Conservation (phyloP, 257 asterid genomes). For the Parsonsia alboflavescens region DNA sequence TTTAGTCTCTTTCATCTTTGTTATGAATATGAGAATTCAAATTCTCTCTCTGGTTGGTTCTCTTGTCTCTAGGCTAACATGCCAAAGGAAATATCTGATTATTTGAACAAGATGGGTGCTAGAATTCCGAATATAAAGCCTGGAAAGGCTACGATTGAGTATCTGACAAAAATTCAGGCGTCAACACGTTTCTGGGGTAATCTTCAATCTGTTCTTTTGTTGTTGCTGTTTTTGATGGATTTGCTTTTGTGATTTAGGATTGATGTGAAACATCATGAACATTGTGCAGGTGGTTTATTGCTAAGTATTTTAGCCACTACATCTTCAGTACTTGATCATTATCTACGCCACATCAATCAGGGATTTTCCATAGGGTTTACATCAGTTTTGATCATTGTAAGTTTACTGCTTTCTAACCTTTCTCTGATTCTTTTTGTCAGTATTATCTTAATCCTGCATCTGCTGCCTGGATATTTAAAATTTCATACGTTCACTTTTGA, state of each 20-base stretch:
- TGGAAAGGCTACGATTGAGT: slow-evolving; percentile 92
- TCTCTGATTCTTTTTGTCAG: neutral
- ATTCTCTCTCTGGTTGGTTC: neutral
- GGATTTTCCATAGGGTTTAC: slow-evolving; percentile 96
- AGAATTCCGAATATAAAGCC: slow-evolving; percentile 89
- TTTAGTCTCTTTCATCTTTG: neutral
- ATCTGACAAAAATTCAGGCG: slow-evolving; percentile 89
- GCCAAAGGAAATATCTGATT: slow-evolving; percentile 98
- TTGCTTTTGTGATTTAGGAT: no score
- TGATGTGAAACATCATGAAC: slow-evolving; percentile 4
- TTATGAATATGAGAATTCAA: slow-evolving; percentile 5
- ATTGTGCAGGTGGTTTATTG: slow-evolving; percentile 77
- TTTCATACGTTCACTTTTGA: neutral
- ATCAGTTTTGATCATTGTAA: slow-evolving; percentile 86
- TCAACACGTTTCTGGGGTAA: slow-evolving; percentile 99
- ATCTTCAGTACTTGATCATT: slow-evolving; percentile 76
- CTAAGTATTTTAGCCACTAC: slow-evolving; percentile 83
- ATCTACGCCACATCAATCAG: slow-evolving; percentile 69
- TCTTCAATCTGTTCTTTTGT: slow-evolving; percentile 1
- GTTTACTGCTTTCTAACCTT: slow-evolving; percentile 23
- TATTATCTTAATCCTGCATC: neutral
- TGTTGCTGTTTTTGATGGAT: neutral
- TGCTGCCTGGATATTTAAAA: neutral
- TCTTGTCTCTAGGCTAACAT: slow-evolving; percentile 65
- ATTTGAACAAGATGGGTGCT: slow-evolving; percentile 95